Evolutionary conservation across 1,284 basidiomycete genomes (phyloP), one percentile per base, ranked within the genome.

Genomic region (Fereydounia khargensis): DNA sequence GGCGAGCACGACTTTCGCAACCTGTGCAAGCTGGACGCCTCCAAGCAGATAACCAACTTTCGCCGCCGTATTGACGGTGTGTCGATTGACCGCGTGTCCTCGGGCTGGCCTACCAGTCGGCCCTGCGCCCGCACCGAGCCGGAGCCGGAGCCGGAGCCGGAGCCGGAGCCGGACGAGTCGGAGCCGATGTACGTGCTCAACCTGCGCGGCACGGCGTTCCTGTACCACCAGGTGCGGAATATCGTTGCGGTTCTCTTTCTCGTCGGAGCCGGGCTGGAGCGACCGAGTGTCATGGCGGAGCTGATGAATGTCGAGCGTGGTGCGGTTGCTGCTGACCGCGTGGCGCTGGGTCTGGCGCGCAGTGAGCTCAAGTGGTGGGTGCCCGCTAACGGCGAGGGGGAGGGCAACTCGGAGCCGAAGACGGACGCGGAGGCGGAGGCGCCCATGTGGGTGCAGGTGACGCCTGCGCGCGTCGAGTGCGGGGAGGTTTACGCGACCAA

Each of bases 1-100:
- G 95, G 94, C 33, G 86, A 89, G 59, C 91, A 97, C 78, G 95
- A 99, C 78, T 97, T 96, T 73, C 83, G 92, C 6, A 97, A 98
- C 73, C 81, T 97, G 35, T 96, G 90, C 81, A 94, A 91, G 76
- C 78, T 97, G n/a, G 94, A 98, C 75, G 83, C 90, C 0, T 82
- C 83, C 48, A 98, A 98, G 77, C 94, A 97, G 78, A 87, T 97
- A 58, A 85, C 86, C 18, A 83, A 84, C 49, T 91, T 88, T 76
- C 79, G 77, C 13, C 79, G 91, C 31, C 79, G 79, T 20, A 85
- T 94, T 45, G 69, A 84, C 38, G 81, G 79, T 0, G 87, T 87
- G 0, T 81, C 83, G 18, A 85, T 91, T 47, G 76, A 77, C 23
- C 36, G 36, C 0, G 74, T 78, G 2, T 46, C 51, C 6, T 42